Conservation (phyloP, 768 basidiomycete genomes). For the Fomitopsis serialis region DNA sequence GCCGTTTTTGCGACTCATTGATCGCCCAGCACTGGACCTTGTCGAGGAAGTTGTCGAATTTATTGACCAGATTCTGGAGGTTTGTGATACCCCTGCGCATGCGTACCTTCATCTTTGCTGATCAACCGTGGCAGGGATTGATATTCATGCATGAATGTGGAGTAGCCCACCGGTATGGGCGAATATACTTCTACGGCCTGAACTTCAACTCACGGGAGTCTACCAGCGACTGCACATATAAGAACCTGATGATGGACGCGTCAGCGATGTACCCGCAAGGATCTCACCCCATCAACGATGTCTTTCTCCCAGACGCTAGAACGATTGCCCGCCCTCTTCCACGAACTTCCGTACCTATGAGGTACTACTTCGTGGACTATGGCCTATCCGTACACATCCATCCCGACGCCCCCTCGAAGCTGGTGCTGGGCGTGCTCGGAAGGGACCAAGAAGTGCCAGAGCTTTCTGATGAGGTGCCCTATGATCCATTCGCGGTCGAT, state of each 20-base stretch:
- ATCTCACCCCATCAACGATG: slow-evolving; percentile 12
- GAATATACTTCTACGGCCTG: not conserved
- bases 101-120: not conserved
- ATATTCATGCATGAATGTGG: slow-evolving; percentile 15
- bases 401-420: not conserved
- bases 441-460: slow-evolving; percentile 16
- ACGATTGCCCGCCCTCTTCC: not conserved
- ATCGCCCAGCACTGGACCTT: slow-evolving; percentile 11
- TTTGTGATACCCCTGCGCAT: slow-evolving; percentile 6
- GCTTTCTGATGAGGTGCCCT: slow-evolving; percentile 8
- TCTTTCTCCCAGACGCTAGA: not conserved
- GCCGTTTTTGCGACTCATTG: slow-evolving; percentile 14
- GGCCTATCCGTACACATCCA: slow-evolving; percentile 19
- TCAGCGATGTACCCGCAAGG: slow-evolving; percentile 14
- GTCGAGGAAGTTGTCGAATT: slow-evolving; percentile 18
- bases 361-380: slow-evolving; percentile 24
- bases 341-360: slow-evolving; percentile 6
- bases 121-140: slow-evolving; percentile 11
- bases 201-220: not conserved
- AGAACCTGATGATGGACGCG: slow-evolving; percentile 22
- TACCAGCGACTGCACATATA: slow-evolving; percentile 15
- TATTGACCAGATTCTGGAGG: slow-evolving; percentile 13
- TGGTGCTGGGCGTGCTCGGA: slow-evolving; percentile 11
- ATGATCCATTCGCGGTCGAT: slow-evolving; percentile 25
- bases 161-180: slow-evolving; percentile 20